A percentile compares a stretch with the other conserved stretches of the same genome.
Conservation (phyloP, 257 asterid genomes). For the Forsythia suspensa region DNA sequence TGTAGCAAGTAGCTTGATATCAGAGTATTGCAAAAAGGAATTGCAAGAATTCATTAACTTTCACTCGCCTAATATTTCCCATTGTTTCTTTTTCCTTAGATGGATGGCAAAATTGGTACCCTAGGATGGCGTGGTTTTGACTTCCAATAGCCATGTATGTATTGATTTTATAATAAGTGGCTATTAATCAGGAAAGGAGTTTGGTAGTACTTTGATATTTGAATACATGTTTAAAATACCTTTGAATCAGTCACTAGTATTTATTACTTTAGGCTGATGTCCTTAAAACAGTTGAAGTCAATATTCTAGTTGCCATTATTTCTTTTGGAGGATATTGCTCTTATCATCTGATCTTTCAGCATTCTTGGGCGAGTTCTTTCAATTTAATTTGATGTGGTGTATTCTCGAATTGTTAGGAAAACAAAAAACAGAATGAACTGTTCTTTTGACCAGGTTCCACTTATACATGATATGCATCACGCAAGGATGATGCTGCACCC, state of each 20-base stretch:
- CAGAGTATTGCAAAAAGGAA: background rate
- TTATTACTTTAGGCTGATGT: background rate
- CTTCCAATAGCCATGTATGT: background rate
- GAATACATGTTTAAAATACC: too few relatives aligned
- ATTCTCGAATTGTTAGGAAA: background rate
- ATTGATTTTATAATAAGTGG: background rate
- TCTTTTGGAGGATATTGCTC: background rate
- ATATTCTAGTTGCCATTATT: background rate
- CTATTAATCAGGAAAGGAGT: too few relatives aligned
- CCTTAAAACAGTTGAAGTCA: background rate
- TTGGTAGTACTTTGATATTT: too few relatives aligned
- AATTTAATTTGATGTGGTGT: conserved; percentile 7
- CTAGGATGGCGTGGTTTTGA: background rate
- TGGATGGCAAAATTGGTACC: background rate
- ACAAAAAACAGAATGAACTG: background rate
- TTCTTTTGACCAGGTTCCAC: conserved; percentile 51
- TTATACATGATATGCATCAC: conserved; percentile 60
- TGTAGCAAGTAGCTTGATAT: too few relatives aligned
- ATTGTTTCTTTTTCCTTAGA: background rate
- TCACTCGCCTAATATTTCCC: background rate
- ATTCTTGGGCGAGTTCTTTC: conserved; percentile 65
- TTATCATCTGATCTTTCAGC: conserved; percentile 3
- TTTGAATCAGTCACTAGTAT: too few relatives aligned
- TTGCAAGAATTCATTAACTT: too few relatives aligned
- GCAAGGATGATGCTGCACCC: conserved; percentile 87